Conservation (phyloP, 208 protist genomes). For the Wallacemonas sp. region DNA sequence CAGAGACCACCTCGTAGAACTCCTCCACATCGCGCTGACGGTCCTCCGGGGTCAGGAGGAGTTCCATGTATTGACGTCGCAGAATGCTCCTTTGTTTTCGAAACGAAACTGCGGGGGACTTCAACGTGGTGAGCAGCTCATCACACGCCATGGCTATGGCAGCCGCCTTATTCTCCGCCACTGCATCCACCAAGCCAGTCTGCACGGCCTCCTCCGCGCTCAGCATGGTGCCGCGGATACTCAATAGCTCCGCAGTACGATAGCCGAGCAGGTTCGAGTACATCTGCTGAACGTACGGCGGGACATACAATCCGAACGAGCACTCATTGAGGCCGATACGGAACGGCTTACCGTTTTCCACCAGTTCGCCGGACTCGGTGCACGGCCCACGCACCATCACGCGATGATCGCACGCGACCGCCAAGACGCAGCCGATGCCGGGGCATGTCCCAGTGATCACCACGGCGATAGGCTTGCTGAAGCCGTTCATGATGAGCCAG, state of each 20-base stretch:
- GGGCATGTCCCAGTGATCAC: constrained; percentile 34
- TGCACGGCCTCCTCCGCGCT: constrained; percentile 15
- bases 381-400: constrained; percentile 28
- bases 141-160: constrained; percentile 16
- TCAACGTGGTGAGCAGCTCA: not conserved
- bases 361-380: not conserved
- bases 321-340: constrained; percentile 34
- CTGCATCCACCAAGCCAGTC: constrained; percentile 35
- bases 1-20: not conserved
- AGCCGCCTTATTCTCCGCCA: constrained; percentile 19
- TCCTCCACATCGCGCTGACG: not conserved
- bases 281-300: constrained; percentile 23
- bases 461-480: constrained; percentile 26
- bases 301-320: constrained; percentile 30
- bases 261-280: constrained; percentile 22
- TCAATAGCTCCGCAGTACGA: constrained; percentile 22
- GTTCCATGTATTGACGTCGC: not conserved
- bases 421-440: constrained; percentile 34
- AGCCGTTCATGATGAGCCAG: constrained; percentile 33
- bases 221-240: constrained; percentile 25
- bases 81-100: not conserved
- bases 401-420: constrained; percentile 30
- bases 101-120: not conserved
- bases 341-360: not conserved
- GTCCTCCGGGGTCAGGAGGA: not conserved